Evolutionary conservation across 139 green algal species (phyloP).

Genomic region (Tetratostichococcus sp.): DNA sequence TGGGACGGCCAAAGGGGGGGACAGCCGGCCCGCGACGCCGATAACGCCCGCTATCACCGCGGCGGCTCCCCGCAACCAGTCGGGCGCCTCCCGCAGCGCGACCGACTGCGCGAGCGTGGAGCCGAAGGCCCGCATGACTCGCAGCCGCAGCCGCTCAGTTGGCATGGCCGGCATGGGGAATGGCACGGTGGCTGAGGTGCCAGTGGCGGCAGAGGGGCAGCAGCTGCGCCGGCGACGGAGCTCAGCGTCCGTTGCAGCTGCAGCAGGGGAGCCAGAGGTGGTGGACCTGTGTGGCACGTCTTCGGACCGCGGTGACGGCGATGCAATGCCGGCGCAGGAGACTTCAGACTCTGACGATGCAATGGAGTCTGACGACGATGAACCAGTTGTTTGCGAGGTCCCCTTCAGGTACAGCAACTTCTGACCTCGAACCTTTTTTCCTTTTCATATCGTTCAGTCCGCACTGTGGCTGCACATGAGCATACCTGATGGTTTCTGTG

Average conservation of each 20-base stretch:
- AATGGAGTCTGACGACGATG: background rate
- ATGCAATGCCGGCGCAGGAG: background rate
- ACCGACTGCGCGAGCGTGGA: background rate
- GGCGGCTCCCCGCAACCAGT: background rate
- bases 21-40: background rate
- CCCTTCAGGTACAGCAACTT: background rate
- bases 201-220: background rate
- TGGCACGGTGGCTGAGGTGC: too few relatives aligned
- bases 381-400: background rate
- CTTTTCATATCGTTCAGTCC: too few relatives aligned
- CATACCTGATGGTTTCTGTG: too few relatives aligned
- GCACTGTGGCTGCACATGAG: too few relatives aligned
- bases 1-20: background rate
- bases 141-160: background rate
- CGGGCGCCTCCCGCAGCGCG: too few relatives aligned
- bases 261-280: background rate
- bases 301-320: background rate
- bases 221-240: too few relatives aligned
- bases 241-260: too few relatives aligned
- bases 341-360: background rate
- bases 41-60: background rate
- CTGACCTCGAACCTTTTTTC: too few relatives aligned
- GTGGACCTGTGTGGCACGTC: background rate
- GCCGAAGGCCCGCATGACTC: background rate
- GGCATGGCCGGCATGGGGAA: background rate